Evolutionary conservation across 2,329 filamentous ascomycete genomes (phyloP), one percentile per base, ranked within the genome.

Genomic region (Fusarium brevicatenulatum): DNA sequence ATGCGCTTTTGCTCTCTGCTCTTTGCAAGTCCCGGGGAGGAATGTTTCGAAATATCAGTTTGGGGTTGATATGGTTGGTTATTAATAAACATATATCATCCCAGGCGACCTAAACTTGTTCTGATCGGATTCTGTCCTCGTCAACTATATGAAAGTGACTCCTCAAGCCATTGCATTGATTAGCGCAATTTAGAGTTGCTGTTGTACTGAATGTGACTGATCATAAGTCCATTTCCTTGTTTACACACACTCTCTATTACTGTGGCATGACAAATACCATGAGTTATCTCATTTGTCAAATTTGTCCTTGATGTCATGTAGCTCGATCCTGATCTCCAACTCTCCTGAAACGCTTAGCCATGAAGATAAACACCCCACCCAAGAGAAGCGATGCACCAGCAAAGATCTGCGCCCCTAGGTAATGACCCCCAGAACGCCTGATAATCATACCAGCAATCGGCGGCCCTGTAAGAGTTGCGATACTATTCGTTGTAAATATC

Each of bases 311-410:
- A 25, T 18, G 7, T 16, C 13, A 15, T 40, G 21, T 3, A 30
- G 7, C 11, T 32, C 13, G 1, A 19, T 42, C 15, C 13, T 32
- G 2, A 23, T n/a, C 16, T 30, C 2, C 13, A 1, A 32, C 16
- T n/a, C 4, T 19, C 10, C 8, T 32, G 21, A 23, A 55, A 7
- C 19, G 39, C 19, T 34, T 64, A 4, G 46, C 46, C 46, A 64
- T 54, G 9, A 30, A 55, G 23, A 64, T 40, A 23, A 55, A 64
- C 12, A 47, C 4, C 9, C 59, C 37, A n/a, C 55, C 55, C 13
- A 36, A 18, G 16, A 30, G n/a, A 4, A 57, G 40, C 12, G 42
- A 49, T 18, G 15, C 40, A 47, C 40, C 42, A 21, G 55, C 42
- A n/a, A 57, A 57, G 40, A 47, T 28, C 8, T 57, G 55, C 13